phyloP scores from a whole-genome alignment of 164 flowering plant species.

The Dillenia suffruticosa region DNA sequence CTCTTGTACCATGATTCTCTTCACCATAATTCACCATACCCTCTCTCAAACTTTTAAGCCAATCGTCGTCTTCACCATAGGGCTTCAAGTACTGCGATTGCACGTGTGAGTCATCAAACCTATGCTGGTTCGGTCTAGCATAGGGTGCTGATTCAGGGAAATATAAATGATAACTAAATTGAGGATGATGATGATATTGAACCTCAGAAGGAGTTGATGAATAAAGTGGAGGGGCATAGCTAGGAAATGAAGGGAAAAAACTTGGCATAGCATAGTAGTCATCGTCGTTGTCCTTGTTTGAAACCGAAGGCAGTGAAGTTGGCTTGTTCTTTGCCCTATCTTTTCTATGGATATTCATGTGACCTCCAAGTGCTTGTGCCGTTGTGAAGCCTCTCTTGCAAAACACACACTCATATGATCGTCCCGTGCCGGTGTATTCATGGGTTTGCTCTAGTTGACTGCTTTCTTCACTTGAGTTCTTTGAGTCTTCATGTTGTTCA shows the following conservation, averaged over 20 bases:
- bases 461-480: constrained; percentile 27
- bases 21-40: constrained; percentile 15
- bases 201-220: constrained; percentile 5
- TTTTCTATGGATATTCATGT: constrained; percentile 63
- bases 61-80: constrained; percentile 20
- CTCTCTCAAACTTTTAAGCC: constrained; percentile 13
- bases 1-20: constrained; percentile 6
- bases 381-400: constrained; percentile 63
- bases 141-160: constrained; percentile 18
- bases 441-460: constrained; percentile 15
- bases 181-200: background rate
- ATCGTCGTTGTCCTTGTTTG: constrained; percentile 10
- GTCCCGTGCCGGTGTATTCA: constrained; percentile 12
- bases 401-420: constrained; percentile 52
- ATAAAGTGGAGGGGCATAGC: constrained; percentile 3
- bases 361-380: constrained; percentile 68
- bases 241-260: constrained; percentile 8
- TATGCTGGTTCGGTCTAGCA: background rate
- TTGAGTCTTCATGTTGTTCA: constrained; percentile 15
- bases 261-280: background rate
- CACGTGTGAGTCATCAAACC: constrained; percentile 1
- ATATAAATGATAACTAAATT: constrained; percentile 19
- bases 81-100: constrained; percentile 11
- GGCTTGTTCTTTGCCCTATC: constrained; percentile 42
- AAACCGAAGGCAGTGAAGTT: constrained; percentile 5